Base-by-base conservation (phyloP, 1,284 basidiomycete species). In the Austroboletus rostrupii region DNA sequence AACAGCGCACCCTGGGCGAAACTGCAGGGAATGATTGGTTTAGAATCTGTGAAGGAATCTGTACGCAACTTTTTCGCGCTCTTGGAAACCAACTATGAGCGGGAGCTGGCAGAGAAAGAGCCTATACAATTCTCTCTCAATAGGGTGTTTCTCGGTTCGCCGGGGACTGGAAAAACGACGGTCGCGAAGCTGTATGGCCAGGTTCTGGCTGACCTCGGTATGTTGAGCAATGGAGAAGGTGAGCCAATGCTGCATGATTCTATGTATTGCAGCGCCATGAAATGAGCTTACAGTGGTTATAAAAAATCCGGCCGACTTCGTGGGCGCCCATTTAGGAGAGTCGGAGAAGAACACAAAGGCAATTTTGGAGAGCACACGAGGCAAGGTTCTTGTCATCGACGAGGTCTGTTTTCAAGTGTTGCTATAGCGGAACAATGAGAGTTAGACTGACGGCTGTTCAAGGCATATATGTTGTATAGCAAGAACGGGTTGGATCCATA, bases 311-410 rank as follows among this genome's bases (percentile, higher is more conserved):
- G 67, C 83, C 2, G 84, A 86, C 58, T 85, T 86, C 54, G 65
- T 83, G 19, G 84, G 83, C 0, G 60, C 65, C 5, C 67, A 66
- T 31, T 56, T 86, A 7, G 84, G 84, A 16, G 66, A 78, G 40
- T 83, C 83, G 0, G 84, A 86, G 59, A 68, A 60, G 26, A 77
- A 85, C 13, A 85, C 83, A 0, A 86, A 83, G 58, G 73, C 70
- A 1, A 85, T 86, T 32, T 66, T 86, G 1, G 74, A 73, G 7
- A 77, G 61, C 43, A 77, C 78, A 0, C 67, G 75, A 3, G 83
- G 84, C 5, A 86, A 86, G 57, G 81, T 86, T 4, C 67, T 86
- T 26, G 76, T 86, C 14, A 85, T 86, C 23, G 84, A 86, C 50
- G 83, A 86, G 73, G 83, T 80, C 47, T 21, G 72, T 60, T 39